These are phyloP conservation scores for Apiotrichum siamense DNA, from an alignment of 1,284 basidiomycete genomes.

Conservation along the genomic window DNA sequence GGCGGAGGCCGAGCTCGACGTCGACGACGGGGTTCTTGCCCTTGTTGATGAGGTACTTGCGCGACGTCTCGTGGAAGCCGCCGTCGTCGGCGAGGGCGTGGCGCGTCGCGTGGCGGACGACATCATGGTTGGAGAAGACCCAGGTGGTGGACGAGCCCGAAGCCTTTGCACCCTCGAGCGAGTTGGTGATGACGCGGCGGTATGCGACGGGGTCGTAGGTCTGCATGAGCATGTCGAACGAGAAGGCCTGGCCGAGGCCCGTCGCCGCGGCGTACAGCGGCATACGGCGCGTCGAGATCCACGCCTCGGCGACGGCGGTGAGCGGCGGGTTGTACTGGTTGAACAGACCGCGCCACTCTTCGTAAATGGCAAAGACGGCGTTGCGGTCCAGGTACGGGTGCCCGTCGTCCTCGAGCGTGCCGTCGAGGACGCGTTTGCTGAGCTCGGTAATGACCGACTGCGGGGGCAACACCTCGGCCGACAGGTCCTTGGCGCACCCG, in stretches of 20 bases:
- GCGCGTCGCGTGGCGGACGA: slow-evolving; percentile 38
- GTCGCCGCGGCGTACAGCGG: slow-evolving; percentile 32
- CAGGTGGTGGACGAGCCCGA: slow-evolving; percentile 33
- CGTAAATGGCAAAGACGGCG: slow-evolving; percentile 35
- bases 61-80: slow-evolving; percentile 11
- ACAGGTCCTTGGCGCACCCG: slow-evolving; percentile 29
- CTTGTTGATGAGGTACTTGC: slow-evolving; percentile 20
- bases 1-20: slow-evolving; percentile 23
- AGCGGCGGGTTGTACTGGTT: slow-evolving; percentile 40
- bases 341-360: slow-evolving; percentile 39
- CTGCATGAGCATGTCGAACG: slow-evolving; percentile 40
- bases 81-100: slow-evolving; percentile 26
- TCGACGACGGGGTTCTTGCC: slow-evolving; percentile 19
- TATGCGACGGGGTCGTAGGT: slow-evolving; percentile 23
- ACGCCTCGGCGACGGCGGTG: slow-evolving; percentile 41
- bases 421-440: slow-evolving; percentile 12
- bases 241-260: slow-evolving; percentile 39
- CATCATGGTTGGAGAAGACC: slow-evolving; percentile 41
- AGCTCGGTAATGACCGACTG: slow-evolving; percentile 16
- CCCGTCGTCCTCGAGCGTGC: slow-evolving; percentile 15
- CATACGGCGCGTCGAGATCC: slow-evolving; percentile 34
- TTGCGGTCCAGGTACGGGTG: slow-evolving; percentile 36
- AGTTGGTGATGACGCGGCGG: slow-evolving; percentile 22
- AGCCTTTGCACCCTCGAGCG: slow-evolving; percentile 20
- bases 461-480: neutral